These are phyloP conservation scores for Gliomastix tumulicola DNA, from an alignment of 2,329 filamentous ascomycete genomes.

Conservation along the genomic window DNA sequence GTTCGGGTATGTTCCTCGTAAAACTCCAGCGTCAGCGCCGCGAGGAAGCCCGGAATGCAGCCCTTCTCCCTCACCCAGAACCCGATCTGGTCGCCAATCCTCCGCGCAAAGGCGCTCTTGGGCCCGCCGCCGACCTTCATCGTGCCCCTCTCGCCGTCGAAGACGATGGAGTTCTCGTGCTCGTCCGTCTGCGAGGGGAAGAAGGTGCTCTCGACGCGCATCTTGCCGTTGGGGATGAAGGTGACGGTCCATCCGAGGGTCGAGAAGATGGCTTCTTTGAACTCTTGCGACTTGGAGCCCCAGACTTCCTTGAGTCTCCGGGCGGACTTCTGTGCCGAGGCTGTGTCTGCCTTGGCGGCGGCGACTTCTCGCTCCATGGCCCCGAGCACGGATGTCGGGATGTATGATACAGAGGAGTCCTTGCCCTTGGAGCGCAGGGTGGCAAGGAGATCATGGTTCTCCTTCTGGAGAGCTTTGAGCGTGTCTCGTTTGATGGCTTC, in stretches of 20 bases:
- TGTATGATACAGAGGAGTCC: slow-evolving; percentile 45
- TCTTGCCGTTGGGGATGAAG: slow-evolving; percentile 95
- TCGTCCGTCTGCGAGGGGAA: slow-evolving; percentile 63
- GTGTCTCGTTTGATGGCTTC: slow-evolving; percentile 81
- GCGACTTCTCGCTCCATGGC: slow-evolving; percentile 69
- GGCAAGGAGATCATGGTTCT: slow-evolving; percentile 76
- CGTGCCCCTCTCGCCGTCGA: slow-evolving; percentile 87
- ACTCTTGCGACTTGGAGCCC: slow-evolving; percentile 84
- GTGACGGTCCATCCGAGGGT: slow-evolving; percentile 92
- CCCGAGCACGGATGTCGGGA: slow-evolving; percentile 72
- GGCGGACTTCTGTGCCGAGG: slow-evolving; percentile 74
- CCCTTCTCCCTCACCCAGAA: slow-evolving; percentile 96
- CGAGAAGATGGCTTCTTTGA: slow-evolving; percentile 88
- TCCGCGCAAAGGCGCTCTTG: slow-evolving; percentile 74
- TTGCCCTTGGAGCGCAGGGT: slow-evolving; percentile 50
- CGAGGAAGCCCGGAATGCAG: slow-evolving; percentile 88
- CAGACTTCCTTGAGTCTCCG: slow-evolving; percentile 88
- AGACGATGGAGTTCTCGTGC: slow-evolving; percentile 70
- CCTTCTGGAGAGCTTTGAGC: slow-evolving; percentile 67
- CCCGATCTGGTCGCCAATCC: slow-evolving; percentile 79
- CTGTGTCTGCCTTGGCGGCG: slow-evolving; percentile 61
- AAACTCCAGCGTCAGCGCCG: slow-evolving; percentile 87
- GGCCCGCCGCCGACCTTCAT: slow-evolving; percentile 97
- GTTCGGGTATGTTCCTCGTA: slow-evolving; percentile 60
- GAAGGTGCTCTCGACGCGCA: slow-evolving; percentile 82